Evolutionary conservation across 129 eudicot genomes (phyloP).

Genomic region (Oenanthe sinensis): DNA sequence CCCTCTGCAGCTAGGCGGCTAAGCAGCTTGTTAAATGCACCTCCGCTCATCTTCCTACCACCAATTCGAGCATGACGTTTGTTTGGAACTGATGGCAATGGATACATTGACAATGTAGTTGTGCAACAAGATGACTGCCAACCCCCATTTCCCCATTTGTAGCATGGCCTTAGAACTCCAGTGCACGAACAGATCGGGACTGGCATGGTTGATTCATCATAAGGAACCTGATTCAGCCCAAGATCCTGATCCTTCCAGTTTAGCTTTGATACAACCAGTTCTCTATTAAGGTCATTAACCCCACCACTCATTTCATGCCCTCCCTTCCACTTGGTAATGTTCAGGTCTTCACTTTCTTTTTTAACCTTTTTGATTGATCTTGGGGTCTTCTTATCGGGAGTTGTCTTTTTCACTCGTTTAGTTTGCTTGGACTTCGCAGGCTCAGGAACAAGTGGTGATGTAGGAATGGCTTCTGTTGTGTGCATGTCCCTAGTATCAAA

Average conservation of each 20-base stretch:
- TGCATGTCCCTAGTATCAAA: slow-evolving; percentile 26
- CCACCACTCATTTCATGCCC: slow-evolving; percentile 32
- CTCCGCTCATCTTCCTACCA: slow-evolving; percentile 94
- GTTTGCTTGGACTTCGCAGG: slow-evolving; percentile 41
- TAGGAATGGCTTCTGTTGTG: slow-evolving; percentile 26
- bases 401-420: slow-evolving; percentile 52
- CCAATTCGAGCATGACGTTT: slow-evolving; percentile 85
- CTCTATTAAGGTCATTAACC: slow-evolving; percentile 44
- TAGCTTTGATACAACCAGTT: slow-evolving; percentile 24
- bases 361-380: slow-evolving; percentile 54
- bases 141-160: slow-evolving; percentile 89
- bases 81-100: slow-evolving; percentile 72
- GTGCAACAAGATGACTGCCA: slow-evolving; percentile 96
- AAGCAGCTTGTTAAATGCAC: slow-evolving; percentile 75
- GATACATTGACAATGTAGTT: slow-evolving; percentile 73
- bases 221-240: slow-evolving; percentile 73
- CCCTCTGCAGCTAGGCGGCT: slow-evolving; percentile 84
- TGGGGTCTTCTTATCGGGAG: slow-evolving; percentile 33
- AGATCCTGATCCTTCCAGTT: slow-evolving; percentile 88
- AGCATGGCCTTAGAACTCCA: slow-evolving; percentile 68
- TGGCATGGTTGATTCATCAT: slow-evolving; percentile 83
- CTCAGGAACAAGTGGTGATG: slow-evolving; percentile 39
- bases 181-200: slow-evolving; percentile 92
- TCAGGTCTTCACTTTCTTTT: slow-evolving; percentile 60
- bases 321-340: slow-evolving; percentile 47